Conservation (phyloP, 164 flowering plant species). For the Tetrastigma voinierianum region DNA sequence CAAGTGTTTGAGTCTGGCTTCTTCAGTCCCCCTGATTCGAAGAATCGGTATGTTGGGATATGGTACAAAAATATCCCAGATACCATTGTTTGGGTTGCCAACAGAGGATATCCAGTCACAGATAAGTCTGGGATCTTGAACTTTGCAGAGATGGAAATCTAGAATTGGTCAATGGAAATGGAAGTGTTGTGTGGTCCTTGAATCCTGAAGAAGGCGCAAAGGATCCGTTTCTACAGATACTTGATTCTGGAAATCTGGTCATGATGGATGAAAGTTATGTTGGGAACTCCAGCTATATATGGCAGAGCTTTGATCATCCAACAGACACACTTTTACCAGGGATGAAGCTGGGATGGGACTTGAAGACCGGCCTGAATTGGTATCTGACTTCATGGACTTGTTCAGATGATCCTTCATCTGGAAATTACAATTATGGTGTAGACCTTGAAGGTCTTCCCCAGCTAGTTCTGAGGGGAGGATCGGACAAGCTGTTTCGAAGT, state of each 20-base stretch:
- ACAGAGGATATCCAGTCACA: background rate
- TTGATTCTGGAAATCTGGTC: conserved; percentile 1
- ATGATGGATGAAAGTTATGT: background rate
- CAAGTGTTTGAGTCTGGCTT: background rate
- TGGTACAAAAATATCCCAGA: conserved; percentile 1
- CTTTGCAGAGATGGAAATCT: conserved; percentile 1
- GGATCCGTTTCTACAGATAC: background rate
- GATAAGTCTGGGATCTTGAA: background rate
- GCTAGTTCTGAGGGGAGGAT: too few relatives aligned
- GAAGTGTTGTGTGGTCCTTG: background rate
- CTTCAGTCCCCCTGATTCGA: too few relatives aligned
- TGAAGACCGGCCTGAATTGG: background rate
- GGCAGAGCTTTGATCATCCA: background rate
- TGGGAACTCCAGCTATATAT: background rate
- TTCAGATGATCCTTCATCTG: background rate
- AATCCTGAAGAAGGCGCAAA: background rate
- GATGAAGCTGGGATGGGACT: background rate
- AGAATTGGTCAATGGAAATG: background rate
- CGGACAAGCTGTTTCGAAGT: too few relatives aligned
- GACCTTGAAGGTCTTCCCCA: too few relatives aligned
- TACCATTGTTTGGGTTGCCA: background rate
- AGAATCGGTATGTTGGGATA: too few relatives aligned
- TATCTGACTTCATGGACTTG: background rate
- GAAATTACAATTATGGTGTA: background rate
- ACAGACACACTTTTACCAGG: conserved; percentile 4